A percentile compares a stretch with the other conserved stretches of the same genome.
Evolutionary conservation across 331 rosid genomes (phyloP).

Genomic region (Malus hybrid): DNA sequence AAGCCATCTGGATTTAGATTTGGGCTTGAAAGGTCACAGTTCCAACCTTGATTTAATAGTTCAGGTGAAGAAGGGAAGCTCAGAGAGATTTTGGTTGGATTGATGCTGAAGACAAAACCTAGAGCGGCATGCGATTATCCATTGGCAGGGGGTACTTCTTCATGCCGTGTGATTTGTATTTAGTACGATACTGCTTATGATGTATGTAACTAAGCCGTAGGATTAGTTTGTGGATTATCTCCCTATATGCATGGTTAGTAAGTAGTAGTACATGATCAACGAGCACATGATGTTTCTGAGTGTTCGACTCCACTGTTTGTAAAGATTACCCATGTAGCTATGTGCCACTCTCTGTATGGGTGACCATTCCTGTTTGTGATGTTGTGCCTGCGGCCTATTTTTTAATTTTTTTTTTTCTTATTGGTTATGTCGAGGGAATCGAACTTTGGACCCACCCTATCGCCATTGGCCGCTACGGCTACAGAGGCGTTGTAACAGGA

Average conservation of each 20-base stretch:
- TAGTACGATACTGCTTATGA: background rate
- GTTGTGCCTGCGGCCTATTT: too few species aligned
- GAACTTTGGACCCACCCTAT: too few species aligned
- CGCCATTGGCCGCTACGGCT: background rate
- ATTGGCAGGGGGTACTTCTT: background rate
- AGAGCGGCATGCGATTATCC: background rate
- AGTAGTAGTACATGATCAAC: slow-evolving; percentile 1
- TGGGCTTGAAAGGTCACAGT: slow-evolving; percentile 34
- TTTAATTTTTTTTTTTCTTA: too few species aligned
- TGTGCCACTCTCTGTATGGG: background rate
- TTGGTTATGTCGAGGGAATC: too few species aligned
- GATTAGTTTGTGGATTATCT: background rate
- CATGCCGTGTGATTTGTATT: background rate
- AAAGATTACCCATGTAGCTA: background rate
- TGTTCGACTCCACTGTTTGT: background rate
- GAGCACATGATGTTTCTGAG: background rate
- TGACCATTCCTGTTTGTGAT: background rate
- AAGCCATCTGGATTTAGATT: slow-evolving; percentile 47
- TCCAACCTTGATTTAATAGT: slow-evolving; percentile 2
- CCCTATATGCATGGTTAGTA: background rate
- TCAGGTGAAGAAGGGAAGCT: slow-evolving; percentile 14
- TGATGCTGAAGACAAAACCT: background rate
- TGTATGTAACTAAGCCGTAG: slow-evolving; percentile 16
- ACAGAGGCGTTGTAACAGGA: too few species aligned
- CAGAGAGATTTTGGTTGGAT: slow-evolving; percentile 25